Percentiles rank a stretch among this genome's conserved stretches.
Evolutionary conservation across 2,329 filamentous ascomycete species (phyloP).

Genomic region (Colletotrichum endophyticum): DNA sequence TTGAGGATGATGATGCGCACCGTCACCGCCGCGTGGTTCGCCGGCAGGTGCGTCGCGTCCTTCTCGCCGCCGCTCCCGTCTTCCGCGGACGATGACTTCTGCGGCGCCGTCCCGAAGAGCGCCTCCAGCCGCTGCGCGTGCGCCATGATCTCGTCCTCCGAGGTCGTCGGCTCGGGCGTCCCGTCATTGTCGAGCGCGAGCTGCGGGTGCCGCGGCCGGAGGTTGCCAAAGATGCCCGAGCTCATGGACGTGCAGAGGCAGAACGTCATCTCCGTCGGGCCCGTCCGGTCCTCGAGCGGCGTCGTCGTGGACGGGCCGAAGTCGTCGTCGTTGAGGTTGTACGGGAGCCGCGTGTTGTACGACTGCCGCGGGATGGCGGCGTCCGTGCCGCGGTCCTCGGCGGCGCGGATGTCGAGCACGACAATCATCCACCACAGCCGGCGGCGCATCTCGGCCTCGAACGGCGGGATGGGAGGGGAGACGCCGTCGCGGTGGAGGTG

Average conservation of each 20-base stretch:
- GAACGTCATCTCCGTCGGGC: constrained; percentile 46
- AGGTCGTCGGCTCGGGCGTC: constrained; percentile 19
- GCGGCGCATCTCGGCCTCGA: constrained; percentile 64
- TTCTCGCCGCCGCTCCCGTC: background rate
- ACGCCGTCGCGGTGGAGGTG: constrained; percentile 47
- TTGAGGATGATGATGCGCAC: constrained; percentile 50
- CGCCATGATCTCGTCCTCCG: constrained; percentile 44
- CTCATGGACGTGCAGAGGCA: constrained; percentile 42
- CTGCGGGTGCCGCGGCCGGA: constrained; percentile 39
- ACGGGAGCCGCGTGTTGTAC: constrained; percentile 53
- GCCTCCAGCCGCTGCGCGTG: constrained; percentile 43
- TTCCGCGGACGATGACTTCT: constrained; percentile 24
- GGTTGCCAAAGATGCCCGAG: constrained; percentile 41
- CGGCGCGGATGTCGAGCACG: constrained; percentile 61
- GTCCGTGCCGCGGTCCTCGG: constrained; percentile 58
- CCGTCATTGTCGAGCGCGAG: constrained; percentile 13
- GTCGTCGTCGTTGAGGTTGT: constrained; percentile 59
- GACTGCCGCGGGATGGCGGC: constrained; percentile 44
- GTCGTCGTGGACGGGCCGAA: constrained; percentile 44
- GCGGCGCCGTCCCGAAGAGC: constrained; percentile 41
- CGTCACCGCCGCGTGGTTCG: constrained; percentile 42
- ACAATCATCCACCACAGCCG: constrained; percentile 69
- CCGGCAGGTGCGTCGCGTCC: constrained; percentile 30
- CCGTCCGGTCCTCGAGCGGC: constrained; percentile 37
- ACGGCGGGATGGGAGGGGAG: constrained; percentile 43